Evolutionary conservation across 2,329 filamentous ascomycete species (phyloP), one percentile per base, ranked within the genome.

Genomic region (Ophiosphaerella herpotricha): DNA sequence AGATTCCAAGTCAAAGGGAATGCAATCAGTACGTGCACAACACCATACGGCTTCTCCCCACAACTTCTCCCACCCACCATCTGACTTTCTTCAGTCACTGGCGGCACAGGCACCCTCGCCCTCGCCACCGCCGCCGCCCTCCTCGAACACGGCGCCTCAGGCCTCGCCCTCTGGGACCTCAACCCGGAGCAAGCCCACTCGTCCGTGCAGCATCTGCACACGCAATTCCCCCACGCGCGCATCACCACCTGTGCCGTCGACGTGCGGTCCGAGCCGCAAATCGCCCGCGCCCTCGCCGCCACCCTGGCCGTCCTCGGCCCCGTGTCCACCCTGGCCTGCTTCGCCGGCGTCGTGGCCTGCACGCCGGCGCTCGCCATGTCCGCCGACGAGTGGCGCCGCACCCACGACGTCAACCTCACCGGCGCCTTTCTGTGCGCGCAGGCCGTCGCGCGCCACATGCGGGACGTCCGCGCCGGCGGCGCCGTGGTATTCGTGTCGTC

Each of bases 351-450:
- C 0, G 88, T 90, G 0, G 80, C 78, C 33, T 87, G 82, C 57
- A 76, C 79, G 0, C 80, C 84, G 52, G 82, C 87, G 0, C 69
- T 88, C 1, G 82, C 86, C 2, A 84, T 86, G 75, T 72, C 78
- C 0, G 71, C 80, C 0, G 74, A 77, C 1, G 77, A 87, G 57
- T 91, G 84, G 80, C 79, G 84, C 6, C 79, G 79, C 24, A 81
- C 87, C 0, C 63, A 91, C 16, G 87, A 90, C 48, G 81, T 91
- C 64, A 92, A 92, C 65, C 82, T 86, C 1, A 88, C 86, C 0
- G 89, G 88, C 0, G 77, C 80, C 0, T 92, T 90, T 61, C 75
- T 91, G 13, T 85, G 84, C 58, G 87, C 88, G 0, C 87, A 89
- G 58, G 88, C 87, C 5, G 78, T 77, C 1, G 82, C 80, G 4